Base-by-base conservation (phyloP, 2,329 filamentous ascomycete genomes). In the Talaromyces atroroseus region DNA sequence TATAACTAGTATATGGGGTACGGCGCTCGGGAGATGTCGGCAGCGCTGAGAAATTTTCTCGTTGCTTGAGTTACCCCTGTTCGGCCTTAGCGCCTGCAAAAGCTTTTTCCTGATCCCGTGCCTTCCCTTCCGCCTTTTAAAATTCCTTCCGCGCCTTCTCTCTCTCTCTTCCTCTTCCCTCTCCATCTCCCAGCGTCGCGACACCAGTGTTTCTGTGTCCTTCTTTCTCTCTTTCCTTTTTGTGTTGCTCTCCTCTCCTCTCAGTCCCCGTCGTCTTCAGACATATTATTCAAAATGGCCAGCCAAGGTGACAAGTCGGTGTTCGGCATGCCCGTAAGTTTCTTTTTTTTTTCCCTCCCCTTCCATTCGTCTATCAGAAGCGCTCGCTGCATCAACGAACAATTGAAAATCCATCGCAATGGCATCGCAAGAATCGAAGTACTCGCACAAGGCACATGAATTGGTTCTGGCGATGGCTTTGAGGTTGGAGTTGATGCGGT, bases 251-350 rank as follows among this genome's bases (percentile, higher is more conserved):
- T 66, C 67, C 68, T 70, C 61, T 60, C 59, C 62, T 68, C 64
- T 74, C 68, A 66, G 73, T 66, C 68, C 65, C 58, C 65, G 61
- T 66, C 61, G 67, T 71, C 68, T 69, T 57, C 58, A 59, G 59
- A 65, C 69, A 70, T 64, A 71, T 68, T 40, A 68, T 66, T 70
- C 72, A 76, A 65, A 66, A 78, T 78, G 74, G 67, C 72, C 61
- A 69, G 66, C 64, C 78, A 82, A 71, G 65, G 62, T 60, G 76
- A 81, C 24, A 82, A 82, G 78, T 74, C 76, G 69, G 71, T 81
- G 66, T 69, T 82, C 70, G 82, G 80, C 67, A 74, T 77, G 71
- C 75, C 75, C 65, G 75, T 76, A 73, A 74, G 74, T 74, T 54
- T 54, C 48, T 59, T 59, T 54, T 49, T 59, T 59, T 48, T 52